Conservation (phyloP, 129 eudicot species). For the Artemisia argyi region DNA sequence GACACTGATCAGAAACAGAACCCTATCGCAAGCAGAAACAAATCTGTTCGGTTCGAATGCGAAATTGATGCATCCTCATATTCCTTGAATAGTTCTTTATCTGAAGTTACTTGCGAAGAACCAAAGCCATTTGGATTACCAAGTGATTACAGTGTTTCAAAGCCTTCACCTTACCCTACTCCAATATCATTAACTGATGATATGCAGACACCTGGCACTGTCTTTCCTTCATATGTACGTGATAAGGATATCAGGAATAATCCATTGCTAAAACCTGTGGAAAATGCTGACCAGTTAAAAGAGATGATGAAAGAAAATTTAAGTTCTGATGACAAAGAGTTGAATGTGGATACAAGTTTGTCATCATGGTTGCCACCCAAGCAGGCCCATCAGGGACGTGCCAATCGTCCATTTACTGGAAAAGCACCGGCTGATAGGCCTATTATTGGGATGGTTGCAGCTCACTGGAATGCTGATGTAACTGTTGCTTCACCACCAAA, state of each 20-base stretch:
- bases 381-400: conserved; percentile 29
- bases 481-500: conserved; percentile 51
- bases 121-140: conserved; percentile 32
- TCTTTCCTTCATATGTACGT: conserved; percentile 48
- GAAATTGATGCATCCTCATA: conserved; percentile 41
- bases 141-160: conserved; percentile 37
- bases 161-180: conserved; percentile 77
- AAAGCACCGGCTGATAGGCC: conserved; percentile 70
- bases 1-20: conserved; percentile 21
- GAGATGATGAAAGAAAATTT: conserved; percentile 40
- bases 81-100: conserved; percentile 43
- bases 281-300: conserved; percentile 41
- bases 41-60: conserved; percentile 52
- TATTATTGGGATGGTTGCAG: conserved; percentile 72
- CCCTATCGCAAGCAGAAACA: conserved; percentile 35
- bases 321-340: conserved; percentile 25
- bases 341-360: conserved; percentile 55
- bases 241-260: conserved; percentile 40
- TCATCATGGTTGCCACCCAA: conserved; percentile 65
- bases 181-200: conserved; percentile 63
- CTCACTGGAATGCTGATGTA: conserved; percentile 75
- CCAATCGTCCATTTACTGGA: conserved; percentile 24
- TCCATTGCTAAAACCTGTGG: conserved; percentile 53
- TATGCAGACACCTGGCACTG: conserved; percentile 94
- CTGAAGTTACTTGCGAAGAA: conserved; percentile 39